Evolutionary conservation across 1,284 basidiomycete genomes (phyloP).

Genomic region (Exsudoporus floridanus): DNA sequence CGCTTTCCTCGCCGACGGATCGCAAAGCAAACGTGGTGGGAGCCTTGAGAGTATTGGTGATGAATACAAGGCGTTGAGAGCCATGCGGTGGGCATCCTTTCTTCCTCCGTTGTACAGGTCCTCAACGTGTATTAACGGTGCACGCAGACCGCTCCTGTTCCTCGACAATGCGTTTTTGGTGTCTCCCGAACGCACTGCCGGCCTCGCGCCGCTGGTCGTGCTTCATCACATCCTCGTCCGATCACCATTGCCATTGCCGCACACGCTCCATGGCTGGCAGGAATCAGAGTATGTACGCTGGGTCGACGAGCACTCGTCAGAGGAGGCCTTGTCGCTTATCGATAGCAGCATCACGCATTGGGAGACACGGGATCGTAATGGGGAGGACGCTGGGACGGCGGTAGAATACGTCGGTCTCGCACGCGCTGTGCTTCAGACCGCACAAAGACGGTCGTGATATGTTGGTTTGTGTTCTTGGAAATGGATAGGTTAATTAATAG

Average conservation of each 20-base stretch:
- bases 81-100: constrained; percentile 63
- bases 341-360: constrained; percentile 70
- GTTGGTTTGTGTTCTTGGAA: not conserved
- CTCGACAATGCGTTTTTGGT: constrained; percentile 73
- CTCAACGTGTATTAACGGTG: not conserved
- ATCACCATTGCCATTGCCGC: constrained; percentile 81
- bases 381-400: constrained; percentile 46
- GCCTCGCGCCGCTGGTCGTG: constrained; percentile 79
- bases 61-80: constrained; percentile 77
- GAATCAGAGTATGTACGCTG: constrained; percentile 90
- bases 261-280: constrained; percentile 86
- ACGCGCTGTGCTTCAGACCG: constrained; percentile 52
- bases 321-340: constrained; percentile 69
- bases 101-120: not conserved
- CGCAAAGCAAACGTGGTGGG: constrained; percentile 57
- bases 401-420: constrained; percentile 65
- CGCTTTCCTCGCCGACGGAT: constrained; percentile 67
- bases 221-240: constrained; percentile 92
- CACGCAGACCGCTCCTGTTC: constrained; percentile 77
- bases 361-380: constrained; percentile 62
- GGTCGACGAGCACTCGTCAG: constrained; percentile 76
- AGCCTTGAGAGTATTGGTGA: constrained; percentile 73
- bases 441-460: constrained; percentile 20
- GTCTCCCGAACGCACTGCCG: constrained; percentile 62
- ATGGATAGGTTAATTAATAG: too few species aligned